Evolutionary conservation across 345 rosid genomes (phyloP), one percentile per base, ranked within the genome.

Genomic region (Angophora floribunda): DNA sequence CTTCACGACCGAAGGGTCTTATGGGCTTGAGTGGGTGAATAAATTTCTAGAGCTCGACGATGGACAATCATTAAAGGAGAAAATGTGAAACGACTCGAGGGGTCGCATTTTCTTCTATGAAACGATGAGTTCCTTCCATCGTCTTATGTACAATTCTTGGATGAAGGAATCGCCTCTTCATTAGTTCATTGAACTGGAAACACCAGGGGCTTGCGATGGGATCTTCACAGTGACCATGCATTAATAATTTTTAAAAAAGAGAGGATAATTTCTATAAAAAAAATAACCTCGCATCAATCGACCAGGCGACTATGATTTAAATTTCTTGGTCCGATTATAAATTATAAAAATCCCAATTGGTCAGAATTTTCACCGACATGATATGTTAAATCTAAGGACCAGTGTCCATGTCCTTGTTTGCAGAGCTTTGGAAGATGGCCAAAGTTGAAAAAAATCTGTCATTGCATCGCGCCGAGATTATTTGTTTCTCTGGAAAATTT

Each of bases 11-110:
- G 89, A 91, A 70, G 94, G 91, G 57, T 88, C 91, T 13, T 89
- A 51, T 26, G 94, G 88, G 16, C 86, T 92, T 70, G 96, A 92
- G 6, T 95, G 95, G 94, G 91, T 92, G 7, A 92, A 90, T 52
- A 88, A 90, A 47, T 94, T 93, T 55, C 89, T 93, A 15, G 89
- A 93, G 61, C 91, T 92, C 15, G 94, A 93, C 8, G 90, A 88
- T 3, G 88, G 87, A 55, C 55, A 78, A n/a, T 89, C 89, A 78
- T 86, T 89, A 44, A 86, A 86, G 44, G 91, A 90, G 32, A 89
- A 52, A 14, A 63, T 22, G 50, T 57, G 78, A 59, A 45, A 2
- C 22, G 12, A 32, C 41, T 70, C 6, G 3, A 10, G 28, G 7
- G 49, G 49, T 10, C 2, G 4, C 21, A 9, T 75, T 21, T 75